Percentiles rank a stretch among this genome's conserved stretches.
Evolutionary conservation across 495 filamentous ascomycete species (phyloP).

Genomic region (Aspergillus egyptiacus): DNA sequence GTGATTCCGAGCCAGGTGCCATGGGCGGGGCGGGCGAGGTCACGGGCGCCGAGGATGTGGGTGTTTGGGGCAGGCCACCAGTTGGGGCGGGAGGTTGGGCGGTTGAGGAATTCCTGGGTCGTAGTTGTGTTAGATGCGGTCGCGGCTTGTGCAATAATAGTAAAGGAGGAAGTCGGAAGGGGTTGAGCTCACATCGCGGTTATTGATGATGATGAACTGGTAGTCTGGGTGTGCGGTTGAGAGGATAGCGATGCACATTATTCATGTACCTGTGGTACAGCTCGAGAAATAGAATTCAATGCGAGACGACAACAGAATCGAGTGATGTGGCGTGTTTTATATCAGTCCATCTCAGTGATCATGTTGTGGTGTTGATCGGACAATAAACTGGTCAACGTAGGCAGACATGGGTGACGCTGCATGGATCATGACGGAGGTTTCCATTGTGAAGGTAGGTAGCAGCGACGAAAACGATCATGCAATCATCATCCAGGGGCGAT

Average conservation of each 20-base stretch:
- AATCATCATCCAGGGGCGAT: too few species aligned
- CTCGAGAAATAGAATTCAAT: neutral
- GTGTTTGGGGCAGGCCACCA: constrained; percentile 59
- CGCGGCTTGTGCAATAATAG: neutral
- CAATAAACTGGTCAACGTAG: neutral
- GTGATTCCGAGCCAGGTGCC: constrained; percentile 86
- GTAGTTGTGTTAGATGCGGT: neutral
- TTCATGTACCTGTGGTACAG: neutral
- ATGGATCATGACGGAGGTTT: too few species aligned
- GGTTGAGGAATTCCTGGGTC: constrained; percentile 71
- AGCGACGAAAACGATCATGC: too few species aligned
- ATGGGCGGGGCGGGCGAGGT: constrained; percentile 48
- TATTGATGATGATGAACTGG: constrained; percentile 72
- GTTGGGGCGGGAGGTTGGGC: constrained; percentile 69
- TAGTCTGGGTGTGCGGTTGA: constrained; percentile 78
- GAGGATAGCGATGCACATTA: constrained; percentile 78
- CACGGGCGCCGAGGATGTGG: constrained; percentile 52
- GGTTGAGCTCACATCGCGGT: constrained; percentile 58
- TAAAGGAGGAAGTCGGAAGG: neutral
- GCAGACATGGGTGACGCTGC: neutral
- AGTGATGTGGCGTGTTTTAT: neutral
- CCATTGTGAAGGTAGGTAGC: too few species aligned
- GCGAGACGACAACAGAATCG: neutral
- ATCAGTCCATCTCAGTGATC: neutral
- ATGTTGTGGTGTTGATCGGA: neutral